These are phyloP conservation scores for Chenopodium quinoa DNA, from an alignment of 148 eudicot genomes.

Conservation along the genomic window DNA sequence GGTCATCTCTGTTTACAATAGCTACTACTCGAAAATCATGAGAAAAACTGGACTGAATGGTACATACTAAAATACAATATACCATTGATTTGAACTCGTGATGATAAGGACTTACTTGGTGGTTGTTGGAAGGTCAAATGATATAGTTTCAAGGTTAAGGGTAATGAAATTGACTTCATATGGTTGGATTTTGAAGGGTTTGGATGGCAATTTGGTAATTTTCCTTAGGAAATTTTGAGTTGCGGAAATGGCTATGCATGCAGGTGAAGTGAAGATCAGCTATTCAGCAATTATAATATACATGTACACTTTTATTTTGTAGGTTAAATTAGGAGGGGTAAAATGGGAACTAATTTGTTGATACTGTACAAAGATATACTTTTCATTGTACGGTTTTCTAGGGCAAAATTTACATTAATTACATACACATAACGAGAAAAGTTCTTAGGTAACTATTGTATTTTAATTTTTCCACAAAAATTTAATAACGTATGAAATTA, in stretches of 20 bases:
- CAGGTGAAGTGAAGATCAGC: not conserved
- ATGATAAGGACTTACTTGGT: conserved; percentile 19
- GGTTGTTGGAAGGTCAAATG: not conserved
- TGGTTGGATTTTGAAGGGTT: not conserved
- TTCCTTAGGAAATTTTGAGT: not conserved
- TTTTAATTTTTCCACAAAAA: not conserved
- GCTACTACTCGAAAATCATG: conserved; percentile 35
- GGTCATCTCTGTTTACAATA: conserved; percentile 36
- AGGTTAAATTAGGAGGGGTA: not conserved
- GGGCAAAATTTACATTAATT: not conserved
- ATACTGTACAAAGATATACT: not conserved
- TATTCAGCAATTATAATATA: not conserved
- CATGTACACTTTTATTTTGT: not conserved
- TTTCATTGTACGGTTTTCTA: not conserved
- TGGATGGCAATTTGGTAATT: not conserved
- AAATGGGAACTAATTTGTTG: not conserved
- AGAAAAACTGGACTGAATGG: not conserved
- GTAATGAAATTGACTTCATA: not conserved
- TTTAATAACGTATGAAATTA: not conserved
- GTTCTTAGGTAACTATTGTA: not conserved
- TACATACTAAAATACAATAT: not conserved
- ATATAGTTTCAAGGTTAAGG: not conserved
- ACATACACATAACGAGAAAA: not conserved
- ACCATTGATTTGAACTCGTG: not conserved
- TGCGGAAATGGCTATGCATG: not conserved